Evolutionary conservation across 768 basidiomycete genomes (phyloP).

Genomic region (Leccinellum luteum): DNA sequence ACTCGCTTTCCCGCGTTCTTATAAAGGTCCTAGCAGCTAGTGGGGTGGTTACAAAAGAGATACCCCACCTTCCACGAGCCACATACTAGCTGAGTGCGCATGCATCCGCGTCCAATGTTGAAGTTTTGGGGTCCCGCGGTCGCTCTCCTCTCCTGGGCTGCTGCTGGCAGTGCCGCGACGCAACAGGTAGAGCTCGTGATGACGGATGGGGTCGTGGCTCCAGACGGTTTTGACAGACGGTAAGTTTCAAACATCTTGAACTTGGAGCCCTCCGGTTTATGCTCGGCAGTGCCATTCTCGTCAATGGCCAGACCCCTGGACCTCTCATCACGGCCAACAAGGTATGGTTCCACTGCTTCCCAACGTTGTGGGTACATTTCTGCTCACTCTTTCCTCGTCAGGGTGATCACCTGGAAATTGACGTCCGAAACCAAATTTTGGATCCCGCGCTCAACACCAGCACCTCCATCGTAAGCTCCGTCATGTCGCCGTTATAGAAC

Average conservation of each 20-base stretch:
- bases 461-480: constrained; percentile 39
- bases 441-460: constrained; percentile 39
- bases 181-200: constrained; percentile 29
- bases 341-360: constrained; percentile 11
- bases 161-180: constrained; percentile 5
- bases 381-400: constrained; percentile 10
- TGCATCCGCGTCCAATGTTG: constrained; percentile 8
- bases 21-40: background rate
- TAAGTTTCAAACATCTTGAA: constrained; percentile 6
- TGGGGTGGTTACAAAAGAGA: background rate
- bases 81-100: background rate
- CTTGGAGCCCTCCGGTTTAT: constrained; percentile 1
- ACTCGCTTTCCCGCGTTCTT: background rate
- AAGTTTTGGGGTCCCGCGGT: constrained; percentile 1
- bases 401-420: constrained; percentile 41
- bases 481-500: background rate
- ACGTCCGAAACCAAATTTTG: constrained; percentile 39
- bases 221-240: constrained; percentile 41
- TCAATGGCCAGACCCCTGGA: constrained; percentile 42
- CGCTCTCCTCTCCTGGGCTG: constrained; percentile 6
- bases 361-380: background rate
- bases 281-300: constrained; percentile 34
- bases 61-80: background rate
- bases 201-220: constrained; percentile 37
- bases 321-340: constrained; percentile 41